These are phyloP conservation scores for Ophiostoma pallidulum DNA, from an alignment of 2,329 filamentous ascomycete species.

Conservation along the genomic window DNA sequence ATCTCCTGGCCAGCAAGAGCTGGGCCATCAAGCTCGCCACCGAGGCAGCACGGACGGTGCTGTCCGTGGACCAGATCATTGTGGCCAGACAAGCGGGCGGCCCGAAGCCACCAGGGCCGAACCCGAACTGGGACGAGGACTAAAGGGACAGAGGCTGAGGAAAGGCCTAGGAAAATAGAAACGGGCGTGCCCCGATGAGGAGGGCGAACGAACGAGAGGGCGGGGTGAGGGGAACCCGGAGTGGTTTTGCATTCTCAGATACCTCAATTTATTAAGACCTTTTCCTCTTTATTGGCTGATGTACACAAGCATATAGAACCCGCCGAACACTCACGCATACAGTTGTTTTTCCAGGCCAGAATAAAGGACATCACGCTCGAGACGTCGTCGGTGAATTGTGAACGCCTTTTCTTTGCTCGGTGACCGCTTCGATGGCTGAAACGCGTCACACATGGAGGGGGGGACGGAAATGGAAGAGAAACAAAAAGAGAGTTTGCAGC, in stretches of 20 bases:
- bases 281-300: not conserved
- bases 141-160: too few species aligned
- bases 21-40: slow-evolving; percentile 98
- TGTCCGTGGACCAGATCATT: slow-evolving; percentile 98
- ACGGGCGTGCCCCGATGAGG: not conserved
- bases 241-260: not conserved
- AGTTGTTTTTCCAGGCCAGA: too few species aligned
- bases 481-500: slow-evolving; percentile 1
- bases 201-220: not conserved
- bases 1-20: slow-evolving; percentile 82
- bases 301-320: slow-evolving; percentile 4
- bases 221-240: too few species aligned
- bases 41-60: slow-evolving; percentile 83
- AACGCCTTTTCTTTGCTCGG: too few species aligned
- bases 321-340: not conserved
- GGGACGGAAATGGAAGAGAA: too few species aligned
- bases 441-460: too few species aligned
- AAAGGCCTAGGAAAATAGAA: not conserved
- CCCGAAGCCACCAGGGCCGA: slow-evolving; percentile 91
- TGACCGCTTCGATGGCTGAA: too few species aligned
- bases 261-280: not conserved
- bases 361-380: too few species aligned
- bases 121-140: slow-evolving; percentile 40
- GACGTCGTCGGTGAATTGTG: too few species aligned
- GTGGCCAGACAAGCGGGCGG: slow-evolving; percentile 95